Evolutionary conservation across 2,329 filamentous ascomycete species (phyloP).

Genomic region (Curvularia eragrostidis): DNA sequence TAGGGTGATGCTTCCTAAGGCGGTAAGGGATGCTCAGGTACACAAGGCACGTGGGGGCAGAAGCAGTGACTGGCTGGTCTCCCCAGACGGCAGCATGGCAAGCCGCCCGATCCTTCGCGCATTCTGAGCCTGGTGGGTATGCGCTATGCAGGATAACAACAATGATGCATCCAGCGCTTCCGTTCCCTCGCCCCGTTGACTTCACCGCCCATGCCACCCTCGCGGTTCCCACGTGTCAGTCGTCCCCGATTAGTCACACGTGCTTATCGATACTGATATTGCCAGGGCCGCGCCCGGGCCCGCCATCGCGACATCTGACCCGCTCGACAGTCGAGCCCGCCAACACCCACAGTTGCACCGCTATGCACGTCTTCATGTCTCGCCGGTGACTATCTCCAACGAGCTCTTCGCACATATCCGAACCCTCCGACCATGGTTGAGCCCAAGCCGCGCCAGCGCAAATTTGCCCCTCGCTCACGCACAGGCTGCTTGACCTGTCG

Average conservation of each 20-base stretch:
- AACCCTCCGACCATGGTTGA: slow-evolving; percentile 40
- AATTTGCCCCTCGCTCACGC: slow-evolving; percentile 47
- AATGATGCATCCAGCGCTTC: background rate
- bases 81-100: background rate
- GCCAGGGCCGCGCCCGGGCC: slow-evolving; percentile 11
- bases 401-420: background rate
- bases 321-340: slow-evolving; percentile 13
- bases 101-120: slow-evolving; percentile 7
- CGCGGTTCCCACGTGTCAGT: background rate
- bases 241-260: slow-evolving; percentile 14
- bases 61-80: slow-evolving; percentile 8
- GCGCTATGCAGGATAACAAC: background rate
- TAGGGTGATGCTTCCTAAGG: slow-evolving; percentile 31
- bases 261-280: slow-evolving; percentile 16
- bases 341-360: slow-evolving; percentile 7
- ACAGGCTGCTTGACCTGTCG: slow-evolving; percentile 48
- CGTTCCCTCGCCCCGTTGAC: background rate
- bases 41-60: slow-evolving; percentile 13
- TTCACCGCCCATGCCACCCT: background rate
- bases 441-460: slow-evolving; percentile 42
- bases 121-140: background rate
- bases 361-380: slow-evolving; percentile 18
- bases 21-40: slow-evolving; percentile 19
- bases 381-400: slow-evolving; percentile 24
- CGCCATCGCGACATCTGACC: slow-evolving; percentile 12